Base-by-base conservation (phyloP, 139 green algal genomes). In the Pseudopediastrum boryanum region DNA sequence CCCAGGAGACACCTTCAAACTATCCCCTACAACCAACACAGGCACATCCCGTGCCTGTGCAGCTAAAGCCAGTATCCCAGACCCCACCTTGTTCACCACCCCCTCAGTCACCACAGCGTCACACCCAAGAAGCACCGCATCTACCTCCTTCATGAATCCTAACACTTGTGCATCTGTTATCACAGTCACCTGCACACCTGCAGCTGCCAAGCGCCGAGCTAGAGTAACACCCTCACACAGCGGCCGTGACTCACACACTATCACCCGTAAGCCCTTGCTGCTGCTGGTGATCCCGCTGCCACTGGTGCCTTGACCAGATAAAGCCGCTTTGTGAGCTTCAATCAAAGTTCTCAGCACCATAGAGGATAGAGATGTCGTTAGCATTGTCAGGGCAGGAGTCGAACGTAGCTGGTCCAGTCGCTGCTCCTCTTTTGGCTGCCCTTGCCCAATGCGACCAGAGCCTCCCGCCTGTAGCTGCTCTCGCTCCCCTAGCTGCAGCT, bases 151-250 rank as follows among this genome's bases (percentile, higher is more conserved):
- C 9, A 87, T 36, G 43, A 80, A 87, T 44, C 84, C 25, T 0
- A 52, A 79, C n/a, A 76, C 83, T 72, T 88, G 82, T 13, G 85
- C 82, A 51, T 90, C 85, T 31, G 84, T 87, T 70, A 90, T 87
- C 23, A 90, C 25, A 5, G 68, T 84, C 8, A 79, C 54, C 0
- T 87, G 38, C 2, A 78, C 19, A 0, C 82, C 82, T 8, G 76
- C 84, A 27, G 46, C 65, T 16, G 76, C 80, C 71, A 78, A 51
- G 23, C 48, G 38, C 33, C 46, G 38, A 8, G 82, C 84, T 36
- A 82, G 52, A 0, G 33, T 1, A 16, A 85, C 81, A 27, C 84
- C 84, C 51, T 89, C 84, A 29, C 52, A 85, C 65, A 89, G 71
- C 36, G 84, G 84, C 63, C 81, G 76, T 3, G 77, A 72, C 70